A percentile compares a stretch with the other conserved stretches of the same genome.
Evolutionary conservation across 495 filamentous ascomycete species (phyloP).

Genomic region (Podospora comata): DNA sequence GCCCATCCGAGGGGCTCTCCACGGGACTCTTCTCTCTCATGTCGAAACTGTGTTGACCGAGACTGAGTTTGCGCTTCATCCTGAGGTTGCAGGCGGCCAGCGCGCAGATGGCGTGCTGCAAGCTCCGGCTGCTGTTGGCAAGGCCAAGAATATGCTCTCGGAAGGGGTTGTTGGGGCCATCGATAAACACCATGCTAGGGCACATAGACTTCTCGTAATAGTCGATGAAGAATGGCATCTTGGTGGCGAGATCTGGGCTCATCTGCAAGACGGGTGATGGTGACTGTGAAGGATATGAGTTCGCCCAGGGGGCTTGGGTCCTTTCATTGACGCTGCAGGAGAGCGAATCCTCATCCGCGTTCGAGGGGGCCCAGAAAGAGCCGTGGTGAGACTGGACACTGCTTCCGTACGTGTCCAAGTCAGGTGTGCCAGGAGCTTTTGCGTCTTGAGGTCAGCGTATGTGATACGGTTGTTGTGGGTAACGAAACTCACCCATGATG

Average conservation of each 20-base stretch:
- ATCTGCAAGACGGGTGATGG: constrained; percentile 37
- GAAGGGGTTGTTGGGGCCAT: constrained; percentile 80
- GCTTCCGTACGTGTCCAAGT: constrained; percentile 46
- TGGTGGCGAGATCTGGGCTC: constrained; percentile 52
- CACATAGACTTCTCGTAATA: constrained; percentile 89
- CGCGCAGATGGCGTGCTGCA: constrained; percentile 90
- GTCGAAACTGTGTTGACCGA: constrained; percentile 47
- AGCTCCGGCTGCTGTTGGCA: constrained; percentile 70
- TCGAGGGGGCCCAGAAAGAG: constrained; percentile 43
- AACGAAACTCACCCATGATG: constrained; percentile 40
- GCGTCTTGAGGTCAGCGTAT: constrained; percentile 10
- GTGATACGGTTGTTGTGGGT: constrained; percentile 5
- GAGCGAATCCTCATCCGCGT: constrained; percentile 40
- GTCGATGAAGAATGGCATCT: constrained; percentile 63
- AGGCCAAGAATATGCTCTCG: constrained; percentile 78
- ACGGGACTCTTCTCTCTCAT: constrained; percentile 33
- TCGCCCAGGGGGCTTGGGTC: constrained; percentile 24
- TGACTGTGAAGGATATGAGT: constrained; percentile 28
- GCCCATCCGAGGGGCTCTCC: constrained; percentile 35
- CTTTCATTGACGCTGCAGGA: constrained; percentile 34
- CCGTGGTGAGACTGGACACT: constrained; percentile 43
- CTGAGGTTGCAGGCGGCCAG: constrained; percentile 80
- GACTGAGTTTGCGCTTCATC: constrained; percentile 55
- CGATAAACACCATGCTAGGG: constrained; percentile 85
- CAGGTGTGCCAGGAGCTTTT: constrained; percentile 40